Conservation (phyloP, 331 rosid genomes). For the Saraca asoca region DNA sequence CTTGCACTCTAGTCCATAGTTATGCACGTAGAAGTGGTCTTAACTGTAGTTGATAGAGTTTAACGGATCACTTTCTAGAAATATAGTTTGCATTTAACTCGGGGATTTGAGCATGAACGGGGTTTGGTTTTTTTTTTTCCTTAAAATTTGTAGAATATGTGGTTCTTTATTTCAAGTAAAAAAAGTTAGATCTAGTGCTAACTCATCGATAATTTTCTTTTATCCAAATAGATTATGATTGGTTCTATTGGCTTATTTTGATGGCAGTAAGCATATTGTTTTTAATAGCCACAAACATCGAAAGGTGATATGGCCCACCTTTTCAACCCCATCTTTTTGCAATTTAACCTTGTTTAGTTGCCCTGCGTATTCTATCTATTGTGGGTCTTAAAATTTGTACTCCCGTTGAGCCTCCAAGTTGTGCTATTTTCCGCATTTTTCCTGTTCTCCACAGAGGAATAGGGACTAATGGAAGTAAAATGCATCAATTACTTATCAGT, state of each 20-base stretch:
- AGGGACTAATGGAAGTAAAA: too few species aligned
- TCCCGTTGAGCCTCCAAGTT: neutral
- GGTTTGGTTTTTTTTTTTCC: neutral
- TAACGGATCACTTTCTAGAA: too few species aligned
- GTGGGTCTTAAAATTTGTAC: neutral
- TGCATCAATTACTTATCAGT: neutral
- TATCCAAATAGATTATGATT: neutral
- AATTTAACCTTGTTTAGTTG: neutral
- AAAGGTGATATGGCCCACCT: neutral
- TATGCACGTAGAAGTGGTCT: too few species aligned
- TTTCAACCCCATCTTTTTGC: neutral
- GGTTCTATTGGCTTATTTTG: neutral
- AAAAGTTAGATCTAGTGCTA: neutral
- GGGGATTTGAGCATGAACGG: too few species aligned
- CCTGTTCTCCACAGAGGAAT: too few species aligned
- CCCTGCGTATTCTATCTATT: neutral
- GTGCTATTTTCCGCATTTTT: neutral
- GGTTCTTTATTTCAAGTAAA: too few species aligned
- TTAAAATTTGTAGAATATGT: too few species aligned
- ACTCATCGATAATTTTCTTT: too few species aligned
- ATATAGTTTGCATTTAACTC: too few species aligned
- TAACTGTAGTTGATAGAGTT: too few species aligned
- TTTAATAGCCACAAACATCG: slow-evolving; percentile 2
- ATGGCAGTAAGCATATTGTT: neutral
- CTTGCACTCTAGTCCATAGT: too few species aligned